Percentiles rank a stretch among this genome's conserved stretches.
These are phyloP conservation scores for Starmerella apicola DNA, from an alignment of 805 yeast species.

Conservation along the genomic window DNA sequence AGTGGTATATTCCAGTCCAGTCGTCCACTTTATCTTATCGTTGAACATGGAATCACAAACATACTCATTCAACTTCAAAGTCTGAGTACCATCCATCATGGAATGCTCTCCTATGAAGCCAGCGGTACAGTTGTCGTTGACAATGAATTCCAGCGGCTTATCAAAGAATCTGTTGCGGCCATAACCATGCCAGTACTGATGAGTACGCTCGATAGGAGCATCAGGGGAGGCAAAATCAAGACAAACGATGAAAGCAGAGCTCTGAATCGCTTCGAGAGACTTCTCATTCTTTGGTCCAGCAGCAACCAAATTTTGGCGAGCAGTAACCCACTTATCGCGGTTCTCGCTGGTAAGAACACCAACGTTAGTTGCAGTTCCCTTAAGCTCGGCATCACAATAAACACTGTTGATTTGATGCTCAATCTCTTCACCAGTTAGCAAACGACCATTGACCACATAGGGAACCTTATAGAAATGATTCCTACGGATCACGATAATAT, in stretches of 20 bases:
- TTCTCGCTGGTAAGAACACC: constrained; percentile 76
- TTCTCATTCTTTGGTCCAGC: constrained; percentile 48
- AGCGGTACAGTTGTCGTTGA: constrained; percentile 70
- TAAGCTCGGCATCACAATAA: constrained; percentile 32
- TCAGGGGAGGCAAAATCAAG: constrained; percentile 63
- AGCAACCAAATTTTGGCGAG: constrained; percentile 44
- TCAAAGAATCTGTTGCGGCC: constrained; percentile 85
- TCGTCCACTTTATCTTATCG: constrained; percentile 32
- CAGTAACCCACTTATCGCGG: constrained; percentile 66
- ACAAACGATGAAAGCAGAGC: constrained; percentile 68
- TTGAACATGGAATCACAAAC: constrained; percentile 46
- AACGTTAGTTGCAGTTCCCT: constrained; percentile 40
- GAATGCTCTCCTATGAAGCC: constrained; percentile 96
- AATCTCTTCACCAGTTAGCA: constrained; percentile 30
- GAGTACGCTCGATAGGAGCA: constrained; percentile 71
- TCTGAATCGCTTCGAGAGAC: constrained; percentile 55
- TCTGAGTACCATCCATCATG: constrained; percentile 96
- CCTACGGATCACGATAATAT: constrained; percentile 58
- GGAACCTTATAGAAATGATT: constrained; percentile 69
- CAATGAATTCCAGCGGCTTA: constrained; percentile 77
- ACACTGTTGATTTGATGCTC: constrained; percentile 47
- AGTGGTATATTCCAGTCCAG: constrained; percentile 18
- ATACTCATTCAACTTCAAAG: constrained; percentile 72
- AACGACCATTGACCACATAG: constrained; percentile 27
- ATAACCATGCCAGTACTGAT: constrained; percentile 89